Evolutionary conservation across 2,329 filamentous ascomycete genomes (phyloP), one percentile per base, ranked within the genome.

Genomic region (Hypoxylon sp.): DNA sequence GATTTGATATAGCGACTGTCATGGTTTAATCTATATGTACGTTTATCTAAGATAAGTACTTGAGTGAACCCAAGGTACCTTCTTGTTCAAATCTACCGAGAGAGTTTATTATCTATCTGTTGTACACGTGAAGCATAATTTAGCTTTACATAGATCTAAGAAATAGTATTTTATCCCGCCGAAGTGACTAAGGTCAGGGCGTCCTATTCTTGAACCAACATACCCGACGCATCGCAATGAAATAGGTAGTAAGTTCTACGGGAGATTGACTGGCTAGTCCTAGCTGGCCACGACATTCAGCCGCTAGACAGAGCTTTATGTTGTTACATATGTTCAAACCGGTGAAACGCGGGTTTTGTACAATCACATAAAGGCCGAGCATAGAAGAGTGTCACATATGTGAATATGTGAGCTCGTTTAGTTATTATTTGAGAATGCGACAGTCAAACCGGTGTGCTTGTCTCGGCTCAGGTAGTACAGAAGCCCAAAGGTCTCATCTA

Each of bases 201-300:
- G 26, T 37, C 50, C 31, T n/a, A 17, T 35, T 22, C 31, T 50
- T 42, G 9, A 26, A 31, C 9, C 24, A 19, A 58, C 13, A n/a
- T 44, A 22, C 31, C 54, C 17, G 53, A 29, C 5, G 53, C 39
- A 56, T n/a, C 39, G 9, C 9, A 22, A 44, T 31, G 13, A 56
- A 13, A 31, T 1, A n/a, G n/a, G n/a, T n/a, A 8, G 48, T 17
- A 10, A 26, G 46, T 26, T 5, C 29, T 35, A 17, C 42, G 8
- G 13, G 44, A 50, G 44, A 9, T 37, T 48, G 22, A 6, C 10
- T 37, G 17, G 11, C 19, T 37, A 26, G 31, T 37, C 54, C 42
- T 11, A 57, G 26, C 29, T 24, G 29, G 24, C 19, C n/a, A 14
- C 24, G 17, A 37, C 14, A 42, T 37, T 29, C 31, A 58, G 31